These are phyloP conservation scores for Metschnikowia colocasiae DNA, from an alignment of 805 yeast species.

Conservation along the genomic window DNA sequence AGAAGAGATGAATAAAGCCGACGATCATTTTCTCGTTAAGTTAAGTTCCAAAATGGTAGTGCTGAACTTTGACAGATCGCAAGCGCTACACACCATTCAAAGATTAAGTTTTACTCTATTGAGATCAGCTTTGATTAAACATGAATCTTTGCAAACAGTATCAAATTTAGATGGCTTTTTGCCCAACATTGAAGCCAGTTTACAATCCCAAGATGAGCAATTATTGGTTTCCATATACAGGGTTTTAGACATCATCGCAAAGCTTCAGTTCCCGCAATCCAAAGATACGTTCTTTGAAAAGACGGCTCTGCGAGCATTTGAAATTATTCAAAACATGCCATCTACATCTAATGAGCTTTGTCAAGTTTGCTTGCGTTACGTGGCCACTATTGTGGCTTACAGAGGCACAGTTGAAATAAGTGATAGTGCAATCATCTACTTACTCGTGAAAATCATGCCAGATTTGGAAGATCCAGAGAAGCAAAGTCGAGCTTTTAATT, in stretches of 20 bases:
- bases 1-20: constrained; percentile 23
- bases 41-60: constrained; percentile 56
- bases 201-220: constrained; percentile 69
- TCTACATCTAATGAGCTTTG: constrained; percentile 73
- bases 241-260: constrained; percentile 56
- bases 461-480: constrained; percentile 87
- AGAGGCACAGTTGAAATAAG: constrained; percentile 63
- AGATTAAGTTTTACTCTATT: constrained; percentile 74
- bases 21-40: constrained; percentile 72
- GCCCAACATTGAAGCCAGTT: constrained; percentile 61
- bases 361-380: constrained; percentile 71
- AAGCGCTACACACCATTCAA: constrained; percentile 60
- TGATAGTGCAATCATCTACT: constrained; percentile 67
- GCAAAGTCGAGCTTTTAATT: constrained; percentile 85
- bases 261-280: constrained; percentile 58
- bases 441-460: constrained; percentile 70
- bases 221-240: constrained; percentile 67
- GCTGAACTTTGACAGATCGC: constrained; percentile 53
- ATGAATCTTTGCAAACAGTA: constrained; percentile 55
- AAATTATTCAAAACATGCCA: constrained; percentile 70
- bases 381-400: constrained; percentile 69
- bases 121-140: constrained; percentile 63
- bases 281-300: constrained; percentile 50
- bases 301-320: constrained; percentile 58
- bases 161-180: constrained; percentile 67